A percentile compares a stretch with the other conserved stretches of the same genome.
phyloP scores from a whole-genome alignment of 345 rosid species.

The Eucalyptus cloeziana region DNA sequence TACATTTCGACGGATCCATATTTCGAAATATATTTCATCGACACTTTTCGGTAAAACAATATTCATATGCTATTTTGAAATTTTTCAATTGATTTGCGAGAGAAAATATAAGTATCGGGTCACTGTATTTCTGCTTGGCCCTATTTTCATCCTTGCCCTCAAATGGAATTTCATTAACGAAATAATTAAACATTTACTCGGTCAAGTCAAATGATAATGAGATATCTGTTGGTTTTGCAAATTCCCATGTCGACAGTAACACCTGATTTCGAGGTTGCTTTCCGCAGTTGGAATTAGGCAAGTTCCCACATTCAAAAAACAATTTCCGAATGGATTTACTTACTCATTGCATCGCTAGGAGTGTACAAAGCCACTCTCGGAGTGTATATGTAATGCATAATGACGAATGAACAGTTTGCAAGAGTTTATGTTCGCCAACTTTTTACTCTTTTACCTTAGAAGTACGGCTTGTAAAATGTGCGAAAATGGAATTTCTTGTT shows the following conservation, averaged over 20 bases:
- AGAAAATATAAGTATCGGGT: not conserved
- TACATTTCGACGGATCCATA: no score
- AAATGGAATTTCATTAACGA: not conserved
- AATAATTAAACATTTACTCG: not conserved
- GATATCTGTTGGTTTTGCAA: not conserved
- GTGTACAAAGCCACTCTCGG: not conserved
- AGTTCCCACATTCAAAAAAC: not conserved
- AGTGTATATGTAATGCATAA: not conserved
- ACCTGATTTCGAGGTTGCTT: not conserved
- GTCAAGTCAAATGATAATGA: not conserved
- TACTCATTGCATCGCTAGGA: not conserved
- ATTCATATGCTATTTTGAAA: not conserved
- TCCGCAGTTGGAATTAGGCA: not conserved
- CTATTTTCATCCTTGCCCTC: not conserved
- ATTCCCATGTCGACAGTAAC: not conserved
- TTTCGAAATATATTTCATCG: not conserved
- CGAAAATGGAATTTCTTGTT: not conserved
- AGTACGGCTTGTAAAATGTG: not conserved
- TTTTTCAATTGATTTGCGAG: accelerated
- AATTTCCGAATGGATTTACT: not conserved
- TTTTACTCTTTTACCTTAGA: not conserved
- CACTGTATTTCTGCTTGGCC: not conserved
- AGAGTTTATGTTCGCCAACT: not conserved
- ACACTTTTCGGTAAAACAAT: not conserved
- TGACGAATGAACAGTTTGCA: not conserved